Evolutionary conservation across 139 green algal genomes (phyloP).

Genomic region (Limnomonas spitsbergensis): DNA sequence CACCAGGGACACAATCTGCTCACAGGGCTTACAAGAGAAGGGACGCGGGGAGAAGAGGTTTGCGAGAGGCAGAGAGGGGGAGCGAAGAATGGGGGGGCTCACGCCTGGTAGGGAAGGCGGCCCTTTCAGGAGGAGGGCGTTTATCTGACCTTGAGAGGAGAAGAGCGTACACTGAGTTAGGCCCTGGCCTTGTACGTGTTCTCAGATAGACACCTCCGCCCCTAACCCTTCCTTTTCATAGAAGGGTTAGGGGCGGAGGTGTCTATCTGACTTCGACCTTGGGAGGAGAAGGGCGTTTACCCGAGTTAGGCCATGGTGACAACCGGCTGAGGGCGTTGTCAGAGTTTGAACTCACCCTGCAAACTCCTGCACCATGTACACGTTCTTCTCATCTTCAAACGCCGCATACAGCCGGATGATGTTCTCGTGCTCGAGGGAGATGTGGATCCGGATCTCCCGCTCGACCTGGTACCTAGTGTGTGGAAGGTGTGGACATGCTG

Average conservation of each 20-base stretch:
- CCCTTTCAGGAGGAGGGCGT: too few species aligned
- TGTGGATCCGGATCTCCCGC: slow-evolving; percentile 57
- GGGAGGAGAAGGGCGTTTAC: background rate
- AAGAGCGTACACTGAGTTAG: too few species aligned
- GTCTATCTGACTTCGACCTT: background rate
- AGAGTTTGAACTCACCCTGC: slow-evolving; percentile 17
- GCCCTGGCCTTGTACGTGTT: too few species aligned
- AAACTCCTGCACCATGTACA: slow-evolving; percentile 72
- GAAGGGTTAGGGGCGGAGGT: background rate
- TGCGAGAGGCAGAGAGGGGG: too few species aligned
- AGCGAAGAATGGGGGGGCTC: too few species aligned
- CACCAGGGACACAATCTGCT: background rate
- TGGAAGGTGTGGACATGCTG: too few species aligned
- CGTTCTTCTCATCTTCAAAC: slow-evolving; percentile 75
- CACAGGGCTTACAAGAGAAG: too few species aligned
- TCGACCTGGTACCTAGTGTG: slow-evolving; percentile 51
- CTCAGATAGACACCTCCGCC: too few species aligned
- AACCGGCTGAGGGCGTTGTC: background rate
- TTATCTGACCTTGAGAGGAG: too few species aligned
- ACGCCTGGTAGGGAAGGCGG: too few species aligned
- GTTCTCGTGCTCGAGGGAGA: slow-evolving; percentile 47
- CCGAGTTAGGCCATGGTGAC: background rate
- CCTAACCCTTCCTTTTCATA: too few species aligned
- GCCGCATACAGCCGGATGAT: slow-evolving; percentile 67
- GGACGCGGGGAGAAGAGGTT: background rate